Evolutionary conservation across 768 basidiomycete genomes (phyloP).

Genomic region (Hypsizygus marmoreus): DNA sequence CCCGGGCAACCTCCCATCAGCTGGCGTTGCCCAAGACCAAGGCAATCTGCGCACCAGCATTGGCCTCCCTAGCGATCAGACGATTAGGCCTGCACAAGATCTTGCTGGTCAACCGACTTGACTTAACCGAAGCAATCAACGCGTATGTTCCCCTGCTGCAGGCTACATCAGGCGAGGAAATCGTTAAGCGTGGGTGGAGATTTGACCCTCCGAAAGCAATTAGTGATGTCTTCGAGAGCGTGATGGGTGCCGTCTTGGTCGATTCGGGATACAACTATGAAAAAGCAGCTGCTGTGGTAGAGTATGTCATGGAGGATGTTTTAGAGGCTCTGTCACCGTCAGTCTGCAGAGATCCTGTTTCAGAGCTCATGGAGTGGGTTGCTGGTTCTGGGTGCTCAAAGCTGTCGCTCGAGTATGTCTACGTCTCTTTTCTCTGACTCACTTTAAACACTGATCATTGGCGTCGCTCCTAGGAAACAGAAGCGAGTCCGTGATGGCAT

Average conservation of each 20-base stretch:
- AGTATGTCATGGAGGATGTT: conserved; percentile 67
- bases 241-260: conserved; percentile 82
- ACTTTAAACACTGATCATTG: conserved; percentile 3
- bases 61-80: conserved; percentile 70
- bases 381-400: conserved; percentile 56
- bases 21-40: conserved; percentile 71
- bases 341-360: conserved; percentile 70
- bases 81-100: conserved; percentile 68
- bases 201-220: conserved; percentile 86
- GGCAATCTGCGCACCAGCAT: conserved; percentile 72
- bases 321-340: conserved; percentile 59
- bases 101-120: conserved; percentile 67
- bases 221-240: conserved; percentile 83
- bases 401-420: conserved; percentile 29
- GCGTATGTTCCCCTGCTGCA: conserved; percentile 63
- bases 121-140: conserved; percentile 65
- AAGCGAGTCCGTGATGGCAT: conserved; percentile 18
- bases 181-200: conserved; percentile 73
- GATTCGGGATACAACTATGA: conserved; percentile 80
- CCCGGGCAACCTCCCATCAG: conserved; percentile 72
- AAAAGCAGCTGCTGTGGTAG: conserved; percentile 58
- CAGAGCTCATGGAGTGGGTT: conserved; percentile 70
- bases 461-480: conserved; percentile 27
- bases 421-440: conserved; percentile 1
- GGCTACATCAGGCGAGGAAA: conserved; percentile 55